Percentiles rank a stretch among this genome's conserved stretches.
These are phyloP conservation scores for Nakataea oryzae DNA, from an alignment of 2,329 filamentous ascomycete species.

Conservation along the genomic window DNA sequence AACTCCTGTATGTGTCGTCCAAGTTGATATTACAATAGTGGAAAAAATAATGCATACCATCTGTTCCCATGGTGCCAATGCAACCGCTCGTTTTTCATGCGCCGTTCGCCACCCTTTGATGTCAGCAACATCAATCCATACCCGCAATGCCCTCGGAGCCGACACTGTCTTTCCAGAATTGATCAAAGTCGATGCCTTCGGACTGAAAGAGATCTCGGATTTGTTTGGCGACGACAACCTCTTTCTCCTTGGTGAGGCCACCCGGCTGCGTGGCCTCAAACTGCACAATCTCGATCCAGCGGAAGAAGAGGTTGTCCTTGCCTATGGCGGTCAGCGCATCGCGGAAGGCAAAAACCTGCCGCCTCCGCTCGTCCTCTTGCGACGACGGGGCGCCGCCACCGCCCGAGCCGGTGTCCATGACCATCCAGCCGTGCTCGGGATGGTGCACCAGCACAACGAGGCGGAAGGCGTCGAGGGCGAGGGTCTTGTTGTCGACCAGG, in stretches of 20 bases:
- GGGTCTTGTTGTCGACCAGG: constrained; percentile 53
- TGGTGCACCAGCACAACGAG: constrained; percentile 61
- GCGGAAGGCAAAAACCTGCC: constrained; percentile 72
- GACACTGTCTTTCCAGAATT: constrained; percentile 61
- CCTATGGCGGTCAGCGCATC: constrained; percentile 64
- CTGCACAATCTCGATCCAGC: constrained; percentile 88
- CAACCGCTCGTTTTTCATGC: background rate
- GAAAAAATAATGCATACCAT: background rate
- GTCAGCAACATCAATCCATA: constrained; percentile 8
- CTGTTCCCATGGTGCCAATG: background rate
- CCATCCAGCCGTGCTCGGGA: constrained; percentile 60
- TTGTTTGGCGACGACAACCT: constrained; percentile 61
- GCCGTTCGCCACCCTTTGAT: background rate
- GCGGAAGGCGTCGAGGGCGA: constrained; percentile 56
- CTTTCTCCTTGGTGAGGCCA: constrained; percentile 66
- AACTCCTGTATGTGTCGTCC: background rate
- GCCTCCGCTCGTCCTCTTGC: constrained; percentile 52
- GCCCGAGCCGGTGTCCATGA: constrained; percentile 46
- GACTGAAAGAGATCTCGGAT: constrained; percentile 66
- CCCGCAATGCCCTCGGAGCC: constrained; percentile 24
- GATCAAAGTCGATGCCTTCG: constrained; percentile 72
- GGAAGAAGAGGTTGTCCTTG: constrained; percentile 83
- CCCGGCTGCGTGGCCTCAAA: constrained; percentile 72
- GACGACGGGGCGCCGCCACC: background rate
- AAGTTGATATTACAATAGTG: background rate